Base-by-base conservation (phyloP, 2,329 filamentous ascomycete genomes). In the Chalara sp. region DNA sequence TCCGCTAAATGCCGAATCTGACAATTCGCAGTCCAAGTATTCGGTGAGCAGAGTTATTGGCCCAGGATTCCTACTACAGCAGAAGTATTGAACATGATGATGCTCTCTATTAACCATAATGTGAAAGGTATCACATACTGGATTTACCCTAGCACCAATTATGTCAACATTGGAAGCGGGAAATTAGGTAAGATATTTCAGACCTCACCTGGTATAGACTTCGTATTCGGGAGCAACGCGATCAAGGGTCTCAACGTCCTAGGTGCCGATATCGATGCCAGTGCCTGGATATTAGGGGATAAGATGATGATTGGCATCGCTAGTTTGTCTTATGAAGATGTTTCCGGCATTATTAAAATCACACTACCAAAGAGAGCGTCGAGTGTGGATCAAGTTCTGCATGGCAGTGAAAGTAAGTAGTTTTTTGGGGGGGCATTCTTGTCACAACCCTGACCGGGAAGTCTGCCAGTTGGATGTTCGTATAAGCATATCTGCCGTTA, bases 41-140 rank as follows among this genome's bases (percentile, higher is more conserved):
- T 78, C 58, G 72, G 67, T 4, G 69, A 71, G 31, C 65, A 70
- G 47, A 65, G 68, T 4, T 78, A 73, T 53, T 79, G 76, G 75
- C 52, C 57, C 6, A 60, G 73, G 5, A 69, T 70, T 48, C 75
- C 75, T 5, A 76, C 70, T 3, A 58, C 61, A 0, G 63, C 57
- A 0, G 76, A 78, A 57, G 70, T 72, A 48, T 66, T 68, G 32
- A 72, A 68, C 3, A 76, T 77, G 73, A 70, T 66, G 44, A 63
- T 76, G 52, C 55, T 78, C 10, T 66, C 65, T 44, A 56, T 78
- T 44, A 76, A 76, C 53, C 74, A 77, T 54, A 69, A 71, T 44
- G 75, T 72, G 0, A 78, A 74, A 56, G 75, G 71, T 0, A 65
- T 78, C 31, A 70, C 54, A 0, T 61, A 62, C 47, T 79, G 76